These are phyloP conservation scores for Ceratobasidium sp. DNA, from an alignment of 1,284 basidiomycete species.

Conservation along the genomic window DNA sequence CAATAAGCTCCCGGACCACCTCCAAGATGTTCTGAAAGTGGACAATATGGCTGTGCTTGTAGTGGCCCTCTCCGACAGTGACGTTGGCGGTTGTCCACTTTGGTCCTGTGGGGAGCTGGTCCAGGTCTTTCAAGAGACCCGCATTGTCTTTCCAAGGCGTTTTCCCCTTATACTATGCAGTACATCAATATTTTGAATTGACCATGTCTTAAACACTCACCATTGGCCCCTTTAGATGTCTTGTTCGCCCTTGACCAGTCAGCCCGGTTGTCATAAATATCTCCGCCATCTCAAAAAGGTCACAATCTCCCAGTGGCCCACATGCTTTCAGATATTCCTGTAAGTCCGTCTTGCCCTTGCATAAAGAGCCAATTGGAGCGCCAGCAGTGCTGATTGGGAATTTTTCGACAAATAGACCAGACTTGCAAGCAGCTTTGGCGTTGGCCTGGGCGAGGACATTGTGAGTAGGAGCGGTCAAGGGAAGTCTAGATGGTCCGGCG, in stretches of 20 bases:
- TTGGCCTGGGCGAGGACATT: neutral
- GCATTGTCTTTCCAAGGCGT: constrained; percentile 4
- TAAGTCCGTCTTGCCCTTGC: neutral
- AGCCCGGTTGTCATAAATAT: constrained; percentile 7
- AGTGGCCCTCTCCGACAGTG: neutral
- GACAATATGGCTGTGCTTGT: neutral
- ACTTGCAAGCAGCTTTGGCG: neutral
- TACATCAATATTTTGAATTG: neutral
- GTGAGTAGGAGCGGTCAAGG: neutral
- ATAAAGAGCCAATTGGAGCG: neutral
- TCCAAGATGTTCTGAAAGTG: neutral
- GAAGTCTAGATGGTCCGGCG: neutral
- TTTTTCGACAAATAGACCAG: constrained; percentile 2
- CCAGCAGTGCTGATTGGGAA: constrained; percentile 14
- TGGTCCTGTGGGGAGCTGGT: constrained; percentile 4
- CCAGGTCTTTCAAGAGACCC: neutral
- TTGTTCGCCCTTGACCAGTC: neutral
- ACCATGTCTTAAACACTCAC: neutral
- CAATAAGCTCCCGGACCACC: neutral
- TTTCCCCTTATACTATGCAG: constrained; percentile 15
- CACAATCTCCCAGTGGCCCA: neutral
- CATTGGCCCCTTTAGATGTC: constrained; percentile 7
- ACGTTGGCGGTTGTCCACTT: constrained; percentile 1
- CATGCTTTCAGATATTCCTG: neutral
- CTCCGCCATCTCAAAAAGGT: neutral